Evolutionary conservation across 441 rosid genomes (phyloP), one percentile per base, ranked within the genome.

Genomic region (Syzygium syzygioides): DNA sequence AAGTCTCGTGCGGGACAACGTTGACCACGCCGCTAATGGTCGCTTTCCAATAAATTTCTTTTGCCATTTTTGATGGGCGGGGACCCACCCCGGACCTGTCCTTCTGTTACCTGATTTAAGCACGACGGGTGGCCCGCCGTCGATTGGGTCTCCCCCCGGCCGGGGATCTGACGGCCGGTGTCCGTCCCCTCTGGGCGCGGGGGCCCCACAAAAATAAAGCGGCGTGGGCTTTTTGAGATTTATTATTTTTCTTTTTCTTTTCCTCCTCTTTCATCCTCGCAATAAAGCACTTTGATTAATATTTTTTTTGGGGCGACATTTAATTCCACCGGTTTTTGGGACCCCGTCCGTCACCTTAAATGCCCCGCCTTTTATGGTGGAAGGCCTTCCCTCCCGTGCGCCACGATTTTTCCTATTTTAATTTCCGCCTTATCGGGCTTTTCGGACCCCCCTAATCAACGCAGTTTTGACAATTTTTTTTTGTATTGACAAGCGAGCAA

Each of bases 81-180:
- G 86, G 85, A 45, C 87, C 71, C 34, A 68, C 32, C 32, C 17
- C 17, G 4, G 23, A 37, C 83, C 83, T 23, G 83, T 71, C 50
- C 83, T 37, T 45, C 48, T 3, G 19, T 53, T 30, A 50, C 68
- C 25, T 34, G 45, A 57, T 52, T 17, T n/a, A 56, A 88, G 11
- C 57, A 76, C 8, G 83, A 20, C 18, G 9, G 86, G 88, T 37
- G 87, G 85, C 88, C 88, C 56, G 14, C 54, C 83, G 83, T 76
- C 48, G 52, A 76, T 37, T 76, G 52, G 52, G 19, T 23, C 23
- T 14, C 19, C 48, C 48, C 48, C 55, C n/a, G 30, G 86, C 87
- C 60, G 7, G 25, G 25, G 87, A 91, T 92, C 91, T 60, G 60
- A 91, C 88, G 92, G 91, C 85, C 71, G 88, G 90, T 89, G 62